Conservation (phyloP, 2,329 filamentous ascomycete species). For the Didymella sp. region DNA sequence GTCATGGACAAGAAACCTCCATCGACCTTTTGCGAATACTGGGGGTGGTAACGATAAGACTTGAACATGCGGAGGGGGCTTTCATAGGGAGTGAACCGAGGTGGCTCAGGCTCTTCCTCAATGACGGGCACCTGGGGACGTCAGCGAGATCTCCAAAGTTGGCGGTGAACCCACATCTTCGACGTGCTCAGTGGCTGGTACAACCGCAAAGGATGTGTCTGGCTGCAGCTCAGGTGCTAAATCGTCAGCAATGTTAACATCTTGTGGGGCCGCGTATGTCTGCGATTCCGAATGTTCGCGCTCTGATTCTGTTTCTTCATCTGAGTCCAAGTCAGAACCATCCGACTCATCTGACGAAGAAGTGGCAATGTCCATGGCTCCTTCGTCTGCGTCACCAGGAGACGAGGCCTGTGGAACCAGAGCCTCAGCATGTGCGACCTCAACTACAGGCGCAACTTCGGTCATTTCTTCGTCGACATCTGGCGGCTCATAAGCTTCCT, state of each 20-base stretch:
- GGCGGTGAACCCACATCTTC: slow-evolving; percentile 33
- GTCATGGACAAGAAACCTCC: slow-evolving; percentile 88
- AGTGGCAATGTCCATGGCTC: slow-evolving; percentile 46
- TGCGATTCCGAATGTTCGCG: slow-evolving; percentile 17
- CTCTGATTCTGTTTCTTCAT: slow-evolving; percentile 27
- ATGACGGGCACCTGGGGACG: slow-evolving; percentile 21
- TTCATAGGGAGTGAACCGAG: slow-evolving; percentile 70
- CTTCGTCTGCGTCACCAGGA: slow-evolving; percentile 36
- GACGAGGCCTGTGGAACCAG: slow-evolving; percentile 1
- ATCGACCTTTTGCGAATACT: slow-evolving; percentile 71
- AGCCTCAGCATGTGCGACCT: background rate
- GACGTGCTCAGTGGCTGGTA: slow-evolving; percentile 13
- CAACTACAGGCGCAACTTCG: background rate
- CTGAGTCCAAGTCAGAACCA: slow-evolving; percentile 30
- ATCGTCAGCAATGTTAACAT: slow-evolving; percentile 44
- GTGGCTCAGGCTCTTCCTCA: slow-evolving; percentile 25
- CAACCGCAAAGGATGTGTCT: slow-evolving; percentile 10
- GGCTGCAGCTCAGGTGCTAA: slow-evolving; percentile 51
- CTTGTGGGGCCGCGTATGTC: slow-evolving; percentile 9
- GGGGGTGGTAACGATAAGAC: slow-evolving; percentile 87
- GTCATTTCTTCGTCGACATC: slow-evolving; percentile 33
- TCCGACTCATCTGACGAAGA: slow-evolving; percentile 40
- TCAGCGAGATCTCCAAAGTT: slow-evolving; percentile 23
- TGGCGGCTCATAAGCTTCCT: slow-evolving; percentile 44
- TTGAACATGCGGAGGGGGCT: slow-evolving; percentile 84